Conservation (phyloP, 441 rosid genomes). For the Pelargonium citronellum region DNA sequence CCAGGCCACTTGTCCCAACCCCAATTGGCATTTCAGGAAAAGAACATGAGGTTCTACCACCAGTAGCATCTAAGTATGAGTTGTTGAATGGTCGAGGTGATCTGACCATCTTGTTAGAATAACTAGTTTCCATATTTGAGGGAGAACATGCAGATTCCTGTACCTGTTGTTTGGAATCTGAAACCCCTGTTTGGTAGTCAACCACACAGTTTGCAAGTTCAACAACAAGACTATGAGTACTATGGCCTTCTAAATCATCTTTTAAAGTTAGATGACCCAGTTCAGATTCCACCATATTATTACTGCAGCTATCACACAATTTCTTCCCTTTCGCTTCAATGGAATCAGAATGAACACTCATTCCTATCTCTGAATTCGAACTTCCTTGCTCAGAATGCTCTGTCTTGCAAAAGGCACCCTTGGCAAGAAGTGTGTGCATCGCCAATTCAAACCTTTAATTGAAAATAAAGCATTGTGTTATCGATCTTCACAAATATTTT, state of each 20-base stretch:
- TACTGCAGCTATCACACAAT: conserved; percentile 37
- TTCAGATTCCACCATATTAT: conserved; percentile 54
- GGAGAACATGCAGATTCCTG: conserved; percentile 38
- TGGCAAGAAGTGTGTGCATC: conserved; percentile 59
- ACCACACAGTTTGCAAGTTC: conserved; percentile 50
- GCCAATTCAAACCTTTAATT: conserved; percentile 81
- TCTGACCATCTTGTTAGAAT: conserved; percentile 31
- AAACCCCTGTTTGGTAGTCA: conserved; percentile 43
- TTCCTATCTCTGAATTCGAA: conserved; percentile 42
- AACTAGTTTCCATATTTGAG: conserved; percentile 34
- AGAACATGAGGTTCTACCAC: conserved; percentile 40
- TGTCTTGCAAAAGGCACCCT: conserved; percentile 50
- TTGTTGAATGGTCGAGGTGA: conserved; percentile 28
- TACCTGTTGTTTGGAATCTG: conserved; percentile 39
- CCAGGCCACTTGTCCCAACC: conserved; percentile 37
- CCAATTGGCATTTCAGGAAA: conserved; percentile 39
- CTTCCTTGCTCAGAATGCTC: conserved; percentile 52
- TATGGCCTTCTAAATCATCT: conserved; percentile 36
- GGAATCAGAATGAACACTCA: conserved; percentile 41
- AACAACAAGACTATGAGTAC: conserved; percentile 37
- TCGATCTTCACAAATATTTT: conserved; percentile 18
- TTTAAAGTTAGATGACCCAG: conserved; percentile 41
- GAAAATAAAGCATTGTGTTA: conserved; percentile 23
- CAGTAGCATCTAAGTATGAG: conserved; percentile 39
- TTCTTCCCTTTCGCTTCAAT: conserved; percentile 48